Evolutionary conservation across 2,329 filamentous ascomycete genomes (phyloP), one percentile per base, ranked within the genome.

Genomic region (Neonectria punicea): DNA sequence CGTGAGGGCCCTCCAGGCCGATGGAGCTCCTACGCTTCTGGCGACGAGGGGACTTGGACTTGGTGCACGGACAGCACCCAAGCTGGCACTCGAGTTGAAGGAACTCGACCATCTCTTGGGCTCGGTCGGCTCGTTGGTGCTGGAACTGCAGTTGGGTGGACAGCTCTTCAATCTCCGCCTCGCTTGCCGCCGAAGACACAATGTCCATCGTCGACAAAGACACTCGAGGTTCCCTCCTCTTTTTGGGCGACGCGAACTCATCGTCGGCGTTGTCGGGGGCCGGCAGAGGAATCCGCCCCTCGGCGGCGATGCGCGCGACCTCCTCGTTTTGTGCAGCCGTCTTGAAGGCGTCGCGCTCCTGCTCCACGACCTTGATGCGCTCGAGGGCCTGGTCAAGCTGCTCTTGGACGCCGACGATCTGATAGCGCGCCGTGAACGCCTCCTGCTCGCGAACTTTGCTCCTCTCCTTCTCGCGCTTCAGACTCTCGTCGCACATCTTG

Each of bases 291-390:
- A 93, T 86, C 49, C 84, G 86, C 18, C 90, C 91, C 75, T 93
- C 90, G 22, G 90, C 89, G 3, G 92, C 91, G 58, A 93, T 90
- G 54, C 89, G 86, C 20, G 90, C 87, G 25, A 93, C 86, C 75
- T 93, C 91, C 73, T 93, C 91, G 71, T 92, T 91, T 79, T 91
- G 86, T 34, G 92, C 86, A 55, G 89, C 89, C 3, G 87, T 89
- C 80, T 91, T 92, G 74, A 92, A 86, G 3, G 90, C 88, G 76
- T 93, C 91, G 8, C 91, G 89, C 78, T 94, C 92, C 74, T 92
- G 88, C 75, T 93, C 91, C 16, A 92, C 83, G 34, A 90, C 80
- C 75, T 86, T 88, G 70, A 92, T 83, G 51, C 84, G 86, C 68
- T 91, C 89, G 53, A 87, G 82, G 18, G 90, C 83, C 66, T 89